Evolutionary conservation across 1,139 yeast genomes (phyloP), one percentile per base, ranked within the genome.

Genomic region (Geotrichum klebahnii): DNA sequence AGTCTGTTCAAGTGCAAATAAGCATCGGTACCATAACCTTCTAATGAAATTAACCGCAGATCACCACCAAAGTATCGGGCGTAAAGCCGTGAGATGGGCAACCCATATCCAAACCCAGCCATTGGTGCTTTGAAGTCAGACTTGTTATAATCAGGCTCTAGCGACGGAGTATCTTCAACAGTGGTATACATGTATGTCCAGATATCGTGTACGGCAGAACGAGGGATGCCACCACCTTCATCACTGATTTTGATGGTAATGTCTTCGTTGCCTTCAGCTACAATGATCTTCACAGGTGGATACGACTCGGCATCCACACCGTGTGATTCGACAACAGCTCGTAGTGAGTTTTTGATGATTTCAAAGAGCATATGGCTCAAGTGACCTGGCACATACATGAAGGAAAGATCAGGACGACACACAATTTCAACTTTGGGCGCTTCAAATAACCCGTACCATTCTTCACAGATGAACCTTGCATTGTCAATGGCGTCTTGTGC

Each of bases 151-250:
- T 79, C 84, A 0, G 81, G 77, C 53, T 84, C 90, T 50, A 84
- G 69, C 22, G 74, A 76, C 1, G 92, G 92, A 8, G 86, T 79
- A 55, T 81, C 78, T 60, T 81, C 79, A 46, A 90, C 95, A 0
- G 96, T 86, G 4, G 96, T 88, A 68, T 88, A 88, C 67, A 89
- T 76, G 64, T 88, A 88, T 0, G 96, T 87, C 96, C 96, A 88
- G 44, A 88, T 85, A 55, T 85, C 73, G 1, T 95, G 95, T 22
- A 86, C 78, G 52, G 86, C 92, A 54, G 88, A 77, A 55, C 96
- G 75, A 2, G 96, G 86, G 54, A 89, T 87, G 26, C 96, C 96
- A 36, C 96, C 97, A 44, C 96, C 97, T 70, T 88, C 96, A 65
- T 88, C 97, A 39, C 92, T 82, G 53, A 88, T 82, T 66, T 89